phyloP scores from a whole-genome alignment of 768 basidiomycete genomes.

The Agaricus blazei region DNA sequence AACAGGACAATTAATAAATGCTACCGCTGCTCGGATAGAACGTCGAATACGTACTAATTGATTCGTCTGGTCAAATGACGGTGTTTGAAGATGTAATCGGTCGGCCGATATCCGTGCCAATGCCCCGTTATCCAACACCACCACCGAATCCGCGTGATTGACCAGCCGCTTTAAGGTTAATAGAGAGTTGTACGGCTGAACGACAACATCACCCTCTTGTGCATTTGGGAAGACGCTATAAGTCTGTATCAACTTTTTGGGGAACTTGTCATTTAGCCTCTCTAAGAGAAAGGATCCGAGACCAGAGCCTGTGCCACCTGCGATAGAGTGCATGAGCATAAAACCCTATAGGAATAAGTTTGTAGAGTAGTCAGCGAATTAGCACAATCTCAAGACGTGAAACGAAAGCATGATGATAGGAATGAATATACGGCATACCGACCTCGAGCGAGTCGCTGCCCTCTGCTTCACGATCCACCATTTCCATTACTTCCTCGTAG shows the following conservation, averaged over 20 bases:
- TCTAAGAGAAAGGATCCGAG: conserved; percentile 98
- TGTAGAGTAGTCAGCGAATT: not conserved
- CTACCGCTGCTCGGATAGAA: not conserved
- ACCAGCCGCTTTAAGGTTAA: conserved; percentile 90
- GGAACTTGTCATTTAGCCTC: conserved; percentile 94
- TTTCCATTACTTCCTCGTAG: conserved; percentile 97
- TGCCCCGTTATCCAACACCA: conserved; percentile 96
- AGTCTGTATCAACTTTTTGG: conserved; percentile 98
- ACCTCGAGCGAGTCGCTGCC: conserved; percentile 97
- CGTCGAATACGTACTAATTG: conserved; percentile 56
- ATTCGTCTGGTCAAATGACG: conserved; percentile 88
- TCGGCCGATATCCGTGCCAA: conserved; percentile 91
- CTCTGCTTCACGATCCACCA: conserved; percentile 97
- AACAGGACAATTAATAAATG: not conserved
- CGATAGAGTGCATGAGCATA: conserved; percentile 98
- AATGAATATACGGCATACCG: conserved; percentile 14
- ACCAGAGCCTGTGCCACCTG: conserved; percentile 97
- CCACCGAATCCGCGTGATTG: conserved; percentile 95
- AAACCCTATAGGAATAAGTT: conserved; percentile 68
- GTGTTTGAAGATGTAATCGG: conserved; percentile 81
- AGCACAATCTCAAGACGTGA: not conserved
- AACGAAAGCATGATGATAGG: not conserved
- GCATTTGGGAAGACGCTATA: conserved; percentile 98
- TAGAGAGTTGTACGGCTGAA: conserved; percentile 96
- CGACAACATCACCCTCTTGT: conserved; percentile 92